Conservation (phyloP, 1,284 basidiomycete genomes). For the Cutaneotrichosporon sp. region DNA sequence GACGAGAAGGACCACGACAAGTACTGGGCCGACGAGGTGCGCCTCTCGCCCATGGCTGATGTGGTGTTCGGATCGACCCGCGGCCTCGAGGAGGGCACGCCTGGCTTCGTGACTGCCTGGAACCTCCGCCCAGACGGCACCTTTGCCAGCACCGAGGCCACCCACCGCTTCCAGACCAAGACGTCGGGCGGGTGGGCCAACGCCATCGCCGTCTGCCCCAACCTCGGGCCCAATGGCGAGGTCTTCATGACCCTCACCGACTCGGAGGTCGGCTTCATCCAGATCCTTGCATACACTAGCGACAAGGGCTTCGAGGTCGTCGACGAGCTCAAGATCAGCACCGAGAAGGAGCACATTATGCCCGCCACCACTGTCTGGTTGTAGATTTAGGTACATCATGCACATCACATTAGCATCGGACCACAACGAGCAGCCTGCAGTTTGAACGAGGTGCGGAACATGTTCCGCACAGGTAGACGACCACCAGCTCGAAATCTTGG, state of each 20-base stretch:
- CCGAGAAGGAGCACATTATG: slow-evolving; percentile 15
- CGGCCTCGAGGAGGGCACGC: slow-evolving; percentile 41
- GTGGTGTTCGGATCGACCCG: slow-evolving; percentile 53
- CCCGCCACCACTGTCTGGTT: slow-evolving; percentile 13
- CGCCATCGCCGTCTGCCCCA: slow-evolving; percentile 50
- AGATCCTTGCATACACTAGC: slow-evolving; percentile 39
- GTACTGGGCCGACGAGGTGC: slow-evolving; percentile 52
- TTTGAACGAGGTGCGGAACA: not conserved
- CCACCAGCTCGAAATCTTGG: not conserved
- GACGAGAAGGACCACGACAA: slow-evolving; percentile 11
- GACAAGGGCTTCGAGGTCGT: slow-evolving; percentile 31
- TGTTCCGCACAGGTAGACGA: no score
- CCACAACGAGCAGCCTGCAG: no score
- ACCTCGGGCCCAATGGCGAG: slow-evolving; percentile 22
- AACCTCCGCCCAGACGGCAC: slow-evolving; percentile 34
- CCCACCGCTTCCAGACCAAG: slow-evolving; percentile 42
- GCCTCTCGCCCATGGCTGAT: slow-evolving; percentile 39
- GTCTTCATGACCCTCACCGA: slow-evolving; percentile 50
- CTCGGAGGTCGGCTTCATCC: slow-evolving; percentile 48
- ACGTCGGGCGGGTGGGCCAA: slow-evolving; percentile 56
- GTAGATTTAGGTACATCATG: slow-evolving; percentile 8
- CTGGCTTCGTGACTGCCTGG: slow-evolving; percentile 51
- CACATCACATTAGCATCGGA: slow-evolving; percentile 5
- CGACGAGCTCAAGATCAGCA: slow-evolving; percentile 19
- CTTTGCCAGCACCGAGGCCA: slow-evolving; percentile 12